phyloP scores from a whole-genome alignment of 2,329 filamentous ascomycete genomes.

The Penicillium rolfsii region DNA sequence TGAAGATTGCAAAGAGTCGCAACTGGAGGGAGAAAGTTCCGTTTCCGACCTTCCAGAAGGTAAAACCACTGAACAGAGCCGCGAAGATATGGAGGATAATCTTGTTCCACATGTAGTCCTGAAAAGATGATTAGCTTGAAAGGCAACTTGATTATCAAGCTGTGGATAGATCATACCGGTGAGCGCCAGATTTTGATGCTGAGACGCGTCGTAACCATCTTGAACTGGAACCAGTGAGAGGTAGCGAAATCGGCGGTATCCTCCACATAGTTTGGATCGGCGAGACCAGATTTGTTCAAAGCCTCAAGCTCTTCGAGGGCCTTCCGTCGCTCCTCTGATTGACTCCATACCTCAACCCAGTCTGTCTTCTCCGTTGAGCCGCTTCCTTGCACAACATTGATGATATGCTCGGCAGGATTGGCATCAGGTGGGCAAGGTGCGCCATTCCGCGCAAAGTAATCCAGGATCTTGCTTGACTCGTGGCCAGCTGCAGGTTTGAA shows the following conservation, averaged over 20 bases:
- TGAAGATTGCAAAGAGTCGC: slow-evolving; percentile 63
- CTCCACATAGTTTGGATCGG: slow-evolving; percentile 32
- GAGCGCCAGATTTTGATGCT: slow-evolving; percentile 41
- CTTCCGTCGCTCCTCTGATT: slow-evolving; percentile 33
- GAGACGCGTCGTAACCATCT: slow-evolving; percentile 39
- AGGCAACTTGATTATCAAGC: not conserved
- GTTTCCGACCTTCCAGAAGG: slow-evolving; percentile 63
- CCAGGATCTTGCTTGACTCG: slow-evolving; percentile 46
- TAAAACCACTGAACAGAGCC: slow-evolving; percentile 64
- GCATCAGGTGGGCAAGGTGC: slow-evolving; percentile 56
- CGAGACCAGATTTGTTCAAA: slow-evolving; percentile 29
- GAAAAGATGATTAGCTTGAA: not conserved
- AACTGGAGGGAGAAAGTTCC: slow-evolving; percentile 57
- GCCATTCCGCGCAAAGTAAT: slow-evolving; percentile 58
- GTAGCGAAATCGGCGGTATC: slow-evolving; percentile 44
- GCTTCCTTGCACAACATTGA: slow-evolving; percentile 42
- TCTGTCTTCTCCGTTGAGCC: slow-evolving; percentile 27
- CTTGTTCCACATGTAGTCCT: slow-evolving; percentile 54
- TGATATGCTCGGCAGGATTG: slow-evolving; percentile 58
- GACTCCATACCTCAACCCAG: slow-evolving; percentile 41
- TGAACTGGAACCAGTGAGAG: slow-evolving; percentile 46
- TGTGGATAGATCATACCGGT: slow-evolving; percentile 27
- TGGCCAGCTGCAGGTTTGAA: slow-evolving; percentile 31
- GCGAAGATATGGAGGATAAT: slow-evolving; percentile 57
- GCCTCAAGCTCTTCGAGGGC: slow-evolving; percentile 33